Conservation (phyloP, 2,329 filamentous ascomycete species). For the Fusarium graminum region DNA sequence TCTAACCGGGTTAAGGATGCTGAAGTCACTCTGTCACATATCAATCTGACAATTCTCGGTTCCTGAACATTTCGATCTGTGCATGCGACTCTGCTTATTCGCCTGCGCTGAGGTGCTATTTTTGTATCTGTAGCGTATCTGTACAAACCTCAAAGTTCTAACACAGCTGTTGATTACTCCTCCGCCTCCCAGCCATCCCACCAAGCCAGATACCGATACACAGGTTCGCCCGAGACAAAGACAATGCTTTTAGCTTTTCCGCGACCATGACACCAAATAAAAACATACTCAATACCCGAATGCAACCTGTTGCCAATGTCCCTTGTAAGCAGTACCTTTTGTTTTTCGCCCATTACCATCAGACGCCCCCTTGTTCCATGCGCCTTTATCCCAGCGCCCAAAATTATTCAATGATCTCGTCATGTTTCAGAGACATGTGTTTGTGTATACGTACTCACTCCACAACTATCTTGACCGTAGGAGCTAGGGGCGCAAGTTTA, state of each 20-base stretch:
- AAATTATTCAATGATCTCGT: conserved; percentile 25
- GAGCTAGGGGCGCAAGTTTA: conserved; percentile 49
- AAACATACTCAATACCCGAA: conserved; percentile 37
- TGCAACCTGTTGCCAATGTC: conserved; percentile 28
- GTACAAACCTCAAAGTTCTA: conserved; percentile 19
- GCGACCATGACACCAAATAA: conserved; percentile 42
- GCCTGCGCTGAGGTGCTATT: conserved; percentile 13
- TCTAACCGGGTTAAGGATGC: background rate
- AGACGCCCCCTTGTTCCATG: conserved; percentile 38
- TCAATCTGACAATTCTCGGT: conserved; percentile 29
- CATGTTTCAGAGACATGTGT: conserved; percentile 22
- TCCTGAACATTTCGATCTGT: conserved; percentile 31
- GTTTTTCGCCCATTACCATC: conserved; percentile 18
- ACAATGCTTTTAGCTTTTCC: conserved; percentile 43
- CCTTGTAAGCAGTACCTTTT: conserved; percentile 41
- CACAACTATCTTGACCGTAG: conserved; percentile 8
- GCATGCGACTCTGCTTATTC: conserved; percentile 30
- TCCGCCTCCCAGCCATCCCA: conserved; percentile 5
- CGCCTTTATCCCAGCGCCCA: conserved; percentile 32
- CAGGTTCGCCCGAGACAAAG: conserved; percentile 38
- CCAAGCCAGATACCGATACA: conserved; percentile 32
- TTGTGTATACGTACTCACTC: conserved; percentile 12
- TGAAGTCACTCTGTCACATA: conserved; percentile 34
- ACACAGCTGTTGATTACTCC: conserved; percentile 29
- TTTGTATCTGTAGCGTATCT: conserved; percentile 2